Conservation (phyloP, 2,329 filamentous ascomycete species). For the Trichoderma oligosporum region DNA sequence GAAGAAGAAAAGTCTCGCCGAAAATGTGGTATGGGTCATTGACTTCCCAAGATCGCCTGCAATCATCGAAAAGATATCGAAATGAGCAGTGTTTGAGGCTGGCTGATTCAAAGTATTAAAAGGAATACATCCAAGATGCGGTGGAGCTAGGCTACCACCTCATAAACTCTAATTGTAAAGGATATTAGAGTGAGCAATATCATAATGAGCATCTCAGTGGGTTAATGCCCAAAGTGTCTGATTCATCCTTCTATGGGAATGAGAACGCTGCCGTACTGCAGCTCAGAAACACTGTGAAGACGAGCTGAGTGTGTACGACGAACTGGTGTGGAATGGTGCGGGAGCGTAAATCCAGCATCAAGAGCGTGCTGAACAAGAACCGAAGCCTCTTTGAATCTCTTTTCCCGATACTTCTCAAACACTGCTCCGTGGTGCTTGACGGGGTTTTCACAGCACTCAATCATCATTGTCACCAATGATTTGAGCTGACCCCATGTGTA, state of each 20-base stretch:
- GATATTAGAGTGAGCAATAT: background rate
- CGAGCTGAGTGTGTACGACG: conserved; percentile 21
- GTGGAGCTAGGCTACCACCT: background rate
- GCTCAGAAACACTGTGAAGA: conserved; percentile 22
- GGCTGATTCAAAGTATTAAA: conserved; percentile 1
- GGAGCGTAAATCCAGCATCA: conserved; percentile 53
- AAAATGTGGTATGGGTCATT: conserved; percentile 21
- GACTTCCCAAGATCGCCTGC: conserved; percentile 20
- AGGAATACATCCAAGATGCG: background rate
- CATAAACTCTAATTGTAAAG: background rate
- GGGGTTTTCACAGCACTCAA: conserved; percentile 83
- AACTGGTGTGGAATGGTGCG: conserved; percentile 42
- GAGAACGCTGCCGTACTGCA: conserved; percentile 28
- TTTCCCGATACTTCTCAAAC: conserved; percentile 87
- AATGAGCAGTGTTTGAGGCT: background rate
- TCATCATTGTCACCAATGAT: conserved; percentile 69
- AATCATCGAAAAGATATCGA: conserved; percentile 1
- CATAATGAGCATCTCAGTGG: background rate
- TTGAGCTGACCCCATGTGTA: conserved; percentile 86
- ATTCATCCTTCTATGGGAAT: conserved; percentile 33
- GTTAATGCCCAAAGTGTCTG: background rate
- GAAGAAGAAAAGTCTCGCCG: conserved; percentile 10
- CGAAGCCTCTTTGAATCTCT: conserved; percentile 81
- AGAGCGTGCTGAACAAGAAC: conserved; percentile 75
- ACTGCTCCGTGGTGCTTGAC: conserved; percentile 79